Evolutionary conservation across 2,329 filamentous ascomycete genomes (phyloP), one percentile per base, ranked within the genome.

Genomic region (Zelopaecilomyces penicillatus): DNA sequence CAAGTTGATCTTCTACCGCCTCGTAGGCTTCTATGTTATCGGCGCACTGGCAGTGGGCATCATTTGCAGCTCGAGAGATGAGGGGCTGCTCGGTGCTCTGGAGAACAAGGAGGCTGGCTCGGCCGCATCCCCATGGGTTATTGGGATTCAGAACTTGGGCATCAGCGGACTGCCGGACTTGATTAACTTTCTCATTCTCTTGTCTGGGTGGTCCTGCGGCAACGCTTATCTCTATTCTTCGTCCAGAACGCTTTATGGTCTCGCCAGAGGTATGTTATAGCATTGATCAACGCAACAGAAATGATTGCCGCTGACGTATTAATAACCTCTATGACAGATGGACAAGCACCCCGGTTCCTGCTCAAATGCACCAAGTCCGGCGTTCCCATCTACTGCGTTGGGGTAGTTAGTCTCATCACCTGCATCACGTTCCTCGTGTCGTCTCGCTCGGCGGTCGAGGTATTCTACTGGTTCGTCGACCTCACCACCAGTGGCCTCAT

Each of bases 1-100:
- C 65, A 86, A 85, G 51, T 79, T 80, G 38, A 81, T 87, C 31
- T 87, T 87, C 63, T 86, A 83, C 61, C 80, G 85, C 40, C 68
- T 88, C 30, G 82, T 81, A 0, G 65, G 74, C 2, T 87, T 88
- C 65, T 87, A 87, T 63, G 73, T 87, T n/a, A 69, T 87, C 58
- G 51, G 69, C 70, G 73, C 82, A 34, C 74, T 80, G 45, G 68
- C 70, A 9, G 73, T 76, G 3, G 68, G 73, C 10, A 70, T 80
- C 39, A 66, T 76, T 28, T 67, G 76, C 43, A 76, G 74, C 54
- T 75, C 65, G 63, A 77, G 68, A 46, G 72, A 66, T 28, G 31
- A 48, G 1, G 53, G 56, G 6, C 61, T 47, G 74, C 80, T 45
- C 5, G 56, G 55, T 32, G 59, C 62, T 56, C 45, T 64, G 28